Percentiles rank a stretch among this genome's conserved stretches.
Evolutionary conservation across 345 rosid genomes (phyloP).

Genomic region (Durio zibethinus): DNA sequence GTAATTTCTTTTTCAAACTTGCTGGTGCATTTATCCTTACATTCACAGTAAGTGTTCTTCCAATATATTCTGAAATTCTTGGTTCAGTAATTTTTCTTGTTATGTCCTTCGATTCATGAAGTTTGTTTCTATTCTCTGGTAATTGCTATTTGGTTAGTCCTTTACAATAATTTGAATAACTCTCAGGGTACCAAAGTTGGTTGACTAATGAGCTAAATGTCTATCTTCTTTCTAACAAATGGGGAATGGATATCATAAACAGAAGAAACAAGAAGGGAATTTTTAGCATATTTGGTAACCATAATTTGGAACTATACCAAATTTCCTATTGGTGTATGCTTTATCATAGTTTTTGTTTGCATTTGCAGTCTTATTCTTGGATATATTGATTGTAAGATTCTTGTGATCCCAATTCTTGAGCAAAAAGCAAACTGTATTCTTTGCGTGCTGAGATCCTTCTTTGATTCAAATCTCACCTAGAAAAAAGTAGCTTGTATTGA

Average conservation of each 20-base stretch:
- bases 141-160: slow-evolving; percentile 14
- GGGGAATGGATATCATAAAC: slow-evolving; percentile 72
- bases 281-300: slow-evolving; percentile 71
- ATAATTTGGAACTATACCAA: not conserved
- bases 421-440: not conserved
- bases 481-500: not conserved
- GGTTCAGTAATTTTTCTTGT: slow-evolving; percentile 65
- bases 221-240: slow-evolving; percentile 63
- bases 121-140: slow-evolving; percentile 1
- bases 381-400: not conserved
- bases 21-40: slow-evolving; percentile 74
- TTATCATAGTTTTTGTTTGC: not conserved
- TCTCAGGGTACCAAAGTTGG: slow-evolving; percentile 77
- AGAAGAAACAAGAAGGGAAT: slow-evolving; percentile 86
- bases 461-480: not conserved
- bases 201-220: slow-evolving; percentile 59
- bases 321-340: not conserved
- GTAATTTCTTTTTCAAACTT: slow-evolving; percentile 96
- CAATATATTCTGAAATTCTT: slow-evolving; percentile 67
- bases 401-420: slow-evolving; percentile 1
- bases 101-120: slow-evolving; percentile 21
- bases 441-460: not conserved
- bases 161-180: not conserved
- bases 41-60: slow-evolving; percentile 53
- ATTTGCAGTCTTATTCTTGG: not conserved